Conservation (phyloP, 306 rosid species). For the Rosa persica region DNA sequence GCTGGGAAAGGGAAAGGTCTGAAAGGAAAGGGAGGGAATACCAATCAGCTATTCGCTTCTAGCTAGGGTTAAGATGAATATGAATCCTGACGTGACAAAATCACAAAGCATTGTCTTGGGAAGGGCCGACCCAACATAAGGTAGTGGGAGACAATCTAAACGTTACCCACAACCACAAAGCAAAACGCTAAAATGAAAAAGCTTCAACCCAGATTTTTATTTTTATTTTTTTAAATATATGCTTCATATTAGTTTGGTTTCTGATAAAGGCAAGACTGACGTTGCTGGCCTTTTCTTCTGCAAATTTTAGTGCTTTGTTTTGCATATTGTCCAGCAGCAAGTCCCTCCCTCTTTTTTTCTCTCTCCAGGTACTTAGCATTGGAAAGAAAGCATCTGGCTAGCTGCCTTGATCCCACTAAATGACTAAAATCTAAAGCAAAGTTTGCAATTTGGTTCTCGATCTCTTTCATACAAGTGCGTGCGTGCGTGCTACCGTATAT, state of each 20-base stretch:
- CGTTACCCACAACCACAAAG: slow-evolving; percentile 36
- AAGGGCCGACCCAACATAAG: slow-evolving; percentile 65
- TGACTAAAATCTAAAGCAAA: slow-evolving; percentile 20
- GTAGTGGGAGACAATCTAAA: slow-evolving; percentile 64
- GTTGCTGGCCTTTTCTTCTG: slow-evolving; percentile 45
- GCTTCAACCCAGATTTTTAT: neutral
- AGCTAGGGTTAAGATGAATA: neutral
- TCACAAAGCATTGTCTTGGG: slow-evolving; percentile 48
- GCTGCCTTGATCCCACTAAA: slow-evolving; percentile 21
- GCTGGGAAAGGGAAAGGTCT: neutral
- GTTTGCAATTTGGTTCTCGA: slow-evolving; percentile 1
- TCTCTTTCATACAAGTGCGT: slow-evolving; percentile 34
- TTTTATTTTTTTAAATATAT: neutral
- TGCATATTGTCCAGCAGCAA: slow-evolving; percentile 8
- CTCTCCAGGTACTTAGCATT: neutral
- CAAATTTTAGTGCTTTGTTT: slow-evolving; percentile 37
- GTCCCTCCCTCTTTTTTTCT: neutral
- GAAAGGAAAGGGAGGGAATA: neutral
- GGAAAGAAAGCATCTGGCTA: slow-evolving; percentile 9
- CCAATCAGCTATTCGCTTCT: neutral
- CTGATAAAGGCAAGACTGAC: slow-evolving; percentile 36
- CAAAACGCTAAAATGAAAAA: slow-evolving; percentile 7
- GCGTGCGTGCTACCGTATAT: neutral
- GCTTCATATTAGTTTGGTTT: neutral
- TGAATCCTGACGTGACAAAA: slow-evolving; percentile 46